Evolutionary conservation across 1,284 basidiomycete genomes (phyloP).

Genomic region (Macrocybe sp.): DNA sequence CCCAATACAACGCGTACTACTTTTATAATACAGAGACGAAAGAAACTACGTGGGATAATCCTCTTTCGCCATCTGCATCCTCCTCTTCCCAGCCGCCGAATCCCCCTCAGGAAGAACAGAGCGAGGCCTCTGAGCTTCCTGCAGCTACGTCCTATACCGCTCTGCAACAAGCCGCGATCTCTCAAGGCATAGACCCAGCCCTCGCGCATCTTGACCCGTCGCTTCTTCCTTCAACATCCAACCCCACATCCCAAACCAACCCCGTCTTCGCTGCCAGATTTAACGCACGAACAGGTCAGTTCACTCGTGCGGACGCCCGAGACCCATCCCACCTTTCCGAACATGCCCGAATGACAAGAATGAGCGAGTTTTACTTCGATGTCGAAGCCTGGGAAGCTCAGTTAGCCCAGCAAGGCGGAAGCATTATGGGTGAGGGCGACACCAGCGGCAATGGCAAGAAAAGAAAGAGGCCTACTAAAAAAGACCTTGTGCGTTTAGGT

Average conservation of each 20-base stretch:
- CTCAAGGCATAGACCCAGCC: slow-evolving; percentile 80
- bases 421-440: slow-evolving; percentile 42
- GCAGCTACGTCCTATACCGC: slow-evolving; percentile 33
- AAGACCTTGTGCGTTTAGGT: slow-evolving; percentile 69
- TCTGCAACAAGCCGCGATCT: slow-evolving; percentile 58
- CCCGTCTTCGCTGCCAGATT: slow-evolving; percentile 65
- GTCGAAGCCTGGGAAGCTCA: slow-evolving; percentile 78
- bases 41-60: slow-evolving; percentile 89
- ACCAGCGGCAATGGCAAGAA: slow-evolving; percentile 59
- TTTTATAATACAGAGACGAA: slow-evolving; percentile 79
- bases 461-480: slow-evolving; percentile 75
- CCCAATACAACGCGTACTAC: slow-evolving; percentile 81
- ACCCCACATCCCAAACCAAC: slow-evolving; percentile 26
- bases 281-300: slow-evolving; percentile 81
- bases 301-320: slow-evolving; percentile 60
- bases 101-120: slow-evolving; percentile 2
- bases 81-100: slow-evolving; percentile 17
- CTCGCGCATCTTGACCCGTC: slow-evolving; percentile 80
- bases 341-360: slow-evolving; percentile 78
- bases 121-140: slow-evolving; percentile 18
- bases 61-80: slow-evolving; percentile 43
- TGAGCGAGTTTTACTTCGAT: slow-evolving; percentile 89
- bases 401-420: slow-evolving; percentile 46
- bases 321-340: slow-evolving; percentile 78
- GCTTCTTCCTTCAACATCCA: slow-evolving; percentile 39